phyloP scores from a whole-genome alignment of 1,284 basidiomycete genomes.

The Gymnopus androsaceus region DNA sequence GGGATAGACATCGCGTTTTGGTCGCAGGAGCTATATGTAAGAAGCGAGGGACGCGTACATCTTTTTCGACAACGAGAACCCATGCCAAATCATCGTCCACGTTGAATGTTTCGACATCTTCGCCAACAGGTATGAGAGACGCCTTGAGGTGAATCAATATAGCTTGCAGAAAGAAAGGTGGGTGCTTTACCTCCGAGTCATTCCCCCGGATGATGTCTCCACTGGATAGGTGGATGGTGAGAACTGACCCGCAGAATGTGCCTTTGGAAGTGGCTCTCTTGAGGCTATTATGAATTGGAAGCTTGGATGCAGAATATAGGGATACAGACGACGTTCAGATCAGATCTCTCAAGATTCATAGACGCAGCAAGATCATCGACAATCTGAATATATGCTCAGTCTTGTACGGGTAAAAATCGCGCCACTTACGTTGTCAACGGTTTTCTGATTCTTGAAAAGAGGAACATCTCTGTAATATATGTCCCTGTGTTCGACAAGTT shows the following conservation, averaged over 20 bases:
- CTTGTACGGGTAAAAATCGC: neutral
- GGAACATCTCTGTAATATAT: constrained; percentile 83
- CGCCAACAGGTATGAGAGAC: constrained; percentile 72
- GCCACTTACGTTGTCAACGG: constrained; percentile 68
- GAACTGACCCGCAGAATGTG: constrained; percentile 68
- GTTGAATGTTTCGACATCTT: constrained; percentile 65
- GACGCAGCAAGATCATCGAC: constrained; percentile 89
- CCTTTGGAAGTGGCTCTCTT: constrained; percentile 89
- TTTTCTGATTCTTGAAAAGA: constrained; percentile 73
- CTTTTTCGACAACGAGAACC: constrained; percentile 90
- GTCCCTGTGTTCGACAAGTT: constrained; percentile 53
- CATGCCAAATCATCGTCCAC: constrained; percentile 59
- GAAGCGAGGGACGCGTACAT: constrained; percentile 55
- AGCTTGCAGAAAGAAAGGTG: neutral
- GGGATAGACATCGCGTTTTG: neutral
- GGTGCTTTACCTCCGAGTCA: constrained; percentile 57
- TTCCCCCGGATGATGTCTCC: constrained; percentile 54
- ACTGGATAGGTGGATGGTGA: constrained; percentile 58
- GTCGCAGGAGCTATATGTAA: neutral
- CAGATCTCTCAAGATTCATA: constrained; percentile 67
- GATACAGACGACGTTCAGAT: constrained; percentile 74
- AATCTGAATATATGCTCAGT: constrained; percentile 50
- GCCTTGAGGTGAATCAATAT: constrained; percentile 44
- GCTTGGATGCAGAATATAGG: neutral
- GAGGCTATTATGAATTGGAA: constrained; percentile 13